Evolutionary conservation across 1,139 yeast genomes (phyloP).

Genomic region (Yamadazyma aaseri): DNA sequence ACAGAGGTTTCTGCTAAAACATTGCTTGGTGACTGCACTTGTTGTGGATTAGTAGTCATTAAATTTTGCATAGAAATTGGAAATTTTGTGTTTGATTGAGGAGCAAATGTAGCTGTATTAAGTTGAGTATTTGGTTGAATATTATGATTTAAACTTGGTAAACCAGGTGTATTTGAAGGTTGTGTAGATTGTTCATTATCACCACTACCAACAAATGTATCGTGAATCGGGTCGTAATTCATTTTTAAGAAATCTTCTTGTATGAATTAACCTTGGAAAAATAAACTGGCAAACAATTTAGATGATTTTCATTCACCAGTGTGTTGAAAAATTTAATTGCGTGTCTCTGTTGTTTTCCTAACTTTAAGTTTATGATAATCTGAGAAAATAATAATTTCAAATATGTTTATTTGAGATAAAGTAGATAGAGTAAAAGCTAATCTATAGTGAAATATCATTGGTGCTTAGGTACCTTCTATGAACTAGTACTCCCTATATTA

Average conservation of each 20-base stretch:
- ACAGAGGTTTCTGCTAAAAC: background rate
- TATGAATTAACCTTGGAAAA: background rate
- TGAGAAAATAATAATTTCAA: too few relatives aligned
- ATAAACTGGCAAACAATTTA: background rate
- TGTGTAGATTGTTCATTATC: background rate
- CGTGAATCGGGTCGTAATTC: conserved; percentile 37
- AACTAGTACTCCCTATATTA: too few relatives aligned
- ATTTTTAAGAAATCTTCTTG: conserved; percentile 13
- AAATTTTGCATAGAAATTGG: background rate
- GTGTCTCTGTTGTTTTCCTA: conserved; percentile 1
- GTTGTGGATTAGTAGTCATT: background rate
- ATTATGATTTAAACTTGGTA: background rate
- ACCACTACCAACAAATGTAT: conserved; percentile 18
- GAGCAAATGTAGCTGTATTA: background rate
- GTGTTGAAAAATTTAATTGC: background rate
- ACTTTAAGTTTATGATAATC: background rate
- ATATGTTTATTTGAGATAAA: too few relatives aligned
- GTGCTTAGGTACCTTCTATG: too few relatives aligned
- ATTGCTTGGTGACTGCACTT: background rate
- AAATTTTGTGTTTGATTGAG: background rate
- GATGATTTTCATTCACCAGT: background rate
- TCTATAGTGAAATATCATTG: too few relatives aligned
- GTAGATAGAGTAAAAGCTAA: too few relatives aligned
- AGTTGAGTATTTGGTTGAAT: background rate
- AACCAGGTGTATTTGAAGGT: background rate